Base-by-base conservation (phyloP, 305 asterid genomes). In the Fraxinus platypoda region DNA sequence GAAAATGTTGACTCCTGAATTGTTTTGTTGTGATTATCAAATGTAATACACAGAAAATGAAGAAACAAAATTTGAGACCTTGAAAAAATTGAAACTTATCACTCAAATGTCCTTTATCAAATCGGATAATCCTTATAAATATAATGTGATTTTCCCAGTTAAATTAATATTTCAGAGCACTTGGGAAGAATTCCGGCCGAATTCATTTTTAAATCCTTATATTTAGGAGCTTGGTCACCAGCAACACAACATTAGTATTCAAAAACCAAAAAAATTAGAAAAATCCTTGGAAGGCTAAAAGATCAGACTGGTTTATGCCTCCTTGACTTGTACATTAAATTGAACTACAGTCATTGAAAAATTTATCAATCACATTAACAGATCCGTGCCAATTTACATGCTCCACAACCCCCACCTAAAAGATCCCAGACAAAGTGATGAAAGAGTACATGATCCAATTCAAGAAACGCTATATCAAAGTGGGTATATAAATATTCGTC, bases 301-400 rank as follows among this genome's bases (percentile, higher is more conserved):
- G 34, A 64, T 64, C 73, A 9, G 31, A 38, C 19, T 77, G 54
- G 15, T 71, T 62, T 41, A 80, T 38, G 30, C 28, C 23, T 49
- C 66, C 78, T 28, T 57, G 54, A 62, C 64, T 64, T 73, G 17
- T 38, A 31, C 26, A 84, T 33, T 66, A 78, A 80, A 80, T 75
- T 37, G 11, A 37, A 28, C 38, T 41, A 71, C 64, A 35, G 28
- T 73, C 33, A 8, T 6, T 7, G 37, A 21, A 28, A 52, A 81
- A 75, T 78, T 31, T 46, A 77, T 76, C 80, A 77, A 59, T 59
- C 82, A 31, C 54, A 68, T 35, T 73, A 81, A 57, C 43, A 82
- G 83, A 88, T 86, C 87, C 83, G 34, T 26, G 19, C 30, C n/a
- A 41, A 81, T 28, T 54, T 68, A 77, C 83, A 38, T 59, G 68